Evolutionary conservation across 2,329 filamentous ascomycete species (phyloP), one percentile per base, ranked within the genome.

Genomic region (Claviceps citrina): DNA sequence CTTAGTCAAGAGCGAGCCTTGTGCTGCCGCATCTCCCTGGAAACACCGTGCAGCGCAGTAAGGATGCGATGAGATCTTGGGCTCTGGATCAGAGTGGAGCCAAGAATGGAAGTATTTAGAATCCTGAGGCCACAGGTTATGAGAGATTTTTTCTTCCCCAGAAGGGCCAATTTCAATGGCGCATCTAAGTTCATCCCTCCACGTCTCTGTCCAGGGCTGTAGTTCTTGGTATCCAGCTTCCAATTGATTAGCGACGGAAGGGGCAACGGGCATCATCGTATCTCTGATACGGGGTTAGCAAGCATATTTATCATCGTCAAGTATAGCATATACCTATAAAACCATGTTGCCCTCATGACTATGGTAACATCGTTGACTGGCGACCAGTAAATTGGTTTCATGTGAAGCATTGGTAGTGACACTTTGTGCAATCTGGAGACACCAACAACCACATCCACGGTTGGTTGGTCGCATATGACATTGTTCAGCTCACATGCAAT

Each of bases 311-410:
- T 22, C 16, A 19, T 32, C 19, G 13, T 3, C 7, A 12, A 13
- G 25, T 16, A 2, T 9, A 30, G 7, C 2, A 46, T 57, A 43
- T 54, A 71, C 63, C 81, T 82, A 60, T 96, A 96, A 57, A 98
- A 98, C 91, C 91, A 98, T 0, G 89, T 96, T 1, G 83, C 86
- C 47, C 91, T 72, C 42, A 81, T 70, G 2, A 96, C 86, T 27
- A 78, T 68, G 6, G 84, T 81, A 25, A 93, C 73, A 53, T 96
- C 91, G 51, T 93, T 86, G 25, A 96, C 72, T 7, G 91, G 89
- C 15, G 81, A 87, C 91, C 91, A 98, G 56, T 98, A 98, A 44
- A 96, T 95, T 0, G 91, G 91, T 57, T 87, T 84, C 86, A 98
- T 93, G 52, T 84, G 71, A 26, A 93, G 63, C 39, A 73, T 73